Percentiles rank a stretch among this genome's conserved stretches.
Conservation (phyloP, 768 basidiomycete genomes). For the Leucocoprinus leucothites region DNA sequence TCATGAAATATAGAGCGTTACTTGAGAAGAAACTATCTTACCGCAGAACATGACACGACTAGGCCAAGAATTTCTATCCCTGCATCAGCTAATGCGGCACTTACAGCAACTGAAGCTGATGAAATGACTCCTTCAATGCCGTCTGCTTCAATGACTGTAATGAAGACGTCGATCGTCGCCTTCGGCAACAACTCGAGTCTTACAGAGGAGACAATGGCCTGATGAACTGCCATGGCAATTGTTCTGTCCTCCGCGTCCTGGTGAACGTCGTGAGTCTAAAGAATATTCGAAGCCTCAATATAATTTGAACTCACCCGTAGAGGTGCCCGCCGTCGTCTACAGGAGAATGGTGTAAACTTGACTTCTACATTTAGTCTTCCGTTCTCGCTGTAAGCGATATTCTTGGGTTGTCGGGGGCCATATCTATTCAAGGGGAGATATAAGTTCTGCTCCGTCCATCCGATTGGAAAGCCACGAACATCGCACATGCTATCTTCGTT, state of each 20-base stretch:
- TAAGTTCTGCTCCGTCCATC: slow-evolving; percentile 6
- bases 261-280: slow-evolving; percentile 16
- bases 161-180: slow-evolving; percentile 87
- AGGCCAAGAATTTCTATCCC: slow-evolving; percentile 90
- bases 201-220: slow-evolving; percentile 80
- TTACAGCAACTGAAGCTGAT: slow-evolving; percentile 82
- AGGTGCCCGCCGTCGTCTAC: slow-evolving; percentile 70
- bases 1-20: slow-evolving; percentile 4
- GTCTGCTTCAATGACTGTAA: slow-evolving; percentile 90
- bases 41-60: slow-evolving; percentile 80
- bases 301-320: slow-evolving; percentile 62
- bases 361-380: slow-evolving; percentile 93
- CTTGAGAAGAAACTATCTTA: slow-evolving; percentile 23
- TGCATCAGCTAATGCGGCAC: slow-evolving; percentile 88
- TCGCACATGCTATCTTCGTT: slow-evolving; percentile 94
- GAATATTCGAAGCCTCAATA: slow-evolving; percentile 5
- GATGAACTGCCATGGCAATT: slow-evolving; percentile 78
- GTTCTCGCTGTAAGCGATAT: slow-evolving; percentile 76
- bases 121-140: slow-evolving; percentile 88
- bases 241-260: slow-evolving; percentile 95
- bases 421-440: slow-evolving; percentile 45
- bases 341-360: slow-evolving; percentile 95
- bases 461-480: slow-evolving; percentile 53
- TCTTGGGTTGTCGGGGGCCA: slow-evolving; percentile 84
- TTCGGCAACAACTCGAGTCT: slow-evolving; percentile 92